A percentile compares a stretch with the other conserved stretches of the same genome.
Conservation (phyloP, 495 filamentous ascomycete genomes). For the Neurospora tetraspora region DNA sequence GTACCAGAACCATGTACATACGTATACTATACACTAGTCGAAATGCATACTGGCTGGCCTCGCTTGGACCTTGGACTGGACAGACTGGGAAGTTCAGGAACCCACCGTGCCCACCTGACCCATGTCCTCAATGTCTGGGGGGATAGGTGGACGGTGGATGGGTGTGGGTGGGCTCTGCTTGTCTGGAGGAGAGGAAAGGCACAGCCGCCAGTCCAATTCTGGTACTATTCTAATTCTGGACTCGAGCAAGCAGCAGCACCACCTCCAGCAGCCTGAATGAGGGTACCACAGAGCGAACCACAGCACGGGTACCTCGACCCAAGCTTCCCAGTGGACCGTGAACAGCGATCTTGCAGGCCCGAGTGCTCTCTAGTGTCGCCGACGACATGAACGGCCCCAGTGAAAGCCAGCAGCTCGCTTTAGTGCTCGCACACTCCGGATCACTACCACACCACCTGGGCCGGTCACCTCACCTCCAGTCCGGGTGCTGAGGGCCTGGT, state of each 20-base stretch:
- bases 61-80: slow-evolving; percentile 25
- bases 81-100: slow-evolving; percentile 15
- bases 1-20: slow-evolving; percentile 10
- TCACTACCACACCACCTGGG: neutral
- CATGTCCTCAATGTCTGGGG: slow-evolving; percentile 39
- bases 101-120: slow-evolving; percentile 14
- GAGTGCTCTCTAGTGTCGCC: neutral
- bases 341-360: neutral
- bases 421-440: neutral
- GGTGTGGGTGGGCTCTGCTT: slow-evolving; percentile 16
- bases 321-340: neutral
- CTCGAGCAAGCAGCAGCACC: slow-evolving; percentile 1
- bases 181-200: slow-evolving; percentile 16
- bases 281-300: neutral
- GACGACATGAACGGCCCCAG: neutral
- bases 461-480: neutral
- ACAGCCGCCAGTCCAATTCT: slow-evolving; percentile 25
- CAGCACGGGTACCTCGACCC: neutral
- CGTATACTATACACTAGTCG: slow-evolving; percentile 19
- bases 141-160: slow-evolving; percentile 19
- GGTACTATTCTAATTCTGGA: slow-evolving; percentile 18
- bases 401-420: neutral
- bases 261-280: neutral
- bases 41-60: slow-evolving; percentile 14
- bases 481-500: neutral